These are phyloP conservation scores for Neurospora sp. DNA, from an alignment of 495 filamentous ascomycete species.

Conservation along the genomic window DNA sequence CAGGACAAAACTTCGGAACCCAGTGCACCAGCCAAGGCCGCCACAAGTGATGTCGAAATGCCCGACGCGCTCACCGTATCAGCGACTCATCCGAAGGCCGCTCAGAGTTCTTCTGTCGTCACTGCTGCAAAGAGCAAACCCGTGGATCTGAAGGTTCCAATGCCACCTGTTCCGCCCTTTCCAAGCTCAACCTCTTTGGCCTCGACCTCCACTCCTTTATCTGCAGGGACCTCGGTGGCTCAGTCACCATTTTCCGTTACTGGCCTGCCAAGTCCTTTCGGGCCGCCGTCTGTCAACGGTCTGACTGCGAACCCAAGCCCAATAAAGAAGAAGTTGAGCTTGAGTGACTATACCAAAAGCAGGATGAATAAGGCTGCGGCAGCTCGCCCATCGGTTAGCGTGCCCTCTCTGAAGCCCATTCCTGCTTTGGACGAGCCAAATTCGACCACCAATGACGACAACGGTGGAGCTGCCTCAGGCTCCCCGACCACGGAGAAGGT, in stretches of 20 bases:
- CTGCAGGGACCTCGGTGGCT: slow-evolving; percentile 29
- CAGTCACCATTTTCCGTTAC: slow-evolving; percentile 43
- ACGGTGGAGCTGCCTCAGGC: slow-evolving; percentile 16
- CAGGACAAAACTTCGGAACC: slow-evolving; percentile 6
- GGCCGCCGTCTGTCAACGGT: slow-evolving; percentile 33
- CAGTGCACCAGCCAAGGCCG: slow-evolving; percentile 2
- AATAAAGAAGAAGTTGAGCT: slow-evolving; percentile 58
- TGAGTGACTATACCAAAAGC: slow-evolving; percentile 60
- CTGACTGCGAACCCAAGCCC: slow-evolving; percentile 46
- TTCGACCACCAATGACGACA: slow-evolving; percentile 23
- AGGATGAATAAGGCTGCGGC: slow-evolving; percentile 36
- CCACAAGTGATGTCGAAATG: slow-evolving; percentile 15
- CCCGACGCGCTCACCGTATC: slow-evolving; percentile 12
- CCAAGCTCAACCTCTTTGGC: slow-evolving; percentile 17
- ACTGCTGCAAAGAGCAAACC: slow-evolving; percentile 25
- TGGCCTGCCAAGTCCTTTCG: slow-evolving; percentile 29
- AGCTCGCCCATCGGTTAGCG: slow-evolving; percentile 26
- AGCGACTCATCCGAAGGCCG: slow-evolving; percentile 3
- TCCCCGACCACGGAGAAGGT: slow-evolving; percentile 24
- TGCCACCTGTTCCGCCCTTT: slow-evolving; percentile 37
- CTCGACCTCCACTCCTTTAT: slow-evolving; percentile 31
- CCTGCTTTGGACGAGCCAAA: slow-evolving; percentile 31
- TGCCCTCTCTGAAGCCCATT: slow-evolving; percentile 23
- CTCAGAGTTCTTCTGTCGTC: background rate
- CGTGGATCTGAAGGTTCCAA: slow-evolving; percentile 40